Percentiles rank a stretch among this genome's conserved stretches.
Evolutionary conservation across 352 stramenopile genomes (phyloP).

Genomic region (Globisporangium echinulatum): DNA sequence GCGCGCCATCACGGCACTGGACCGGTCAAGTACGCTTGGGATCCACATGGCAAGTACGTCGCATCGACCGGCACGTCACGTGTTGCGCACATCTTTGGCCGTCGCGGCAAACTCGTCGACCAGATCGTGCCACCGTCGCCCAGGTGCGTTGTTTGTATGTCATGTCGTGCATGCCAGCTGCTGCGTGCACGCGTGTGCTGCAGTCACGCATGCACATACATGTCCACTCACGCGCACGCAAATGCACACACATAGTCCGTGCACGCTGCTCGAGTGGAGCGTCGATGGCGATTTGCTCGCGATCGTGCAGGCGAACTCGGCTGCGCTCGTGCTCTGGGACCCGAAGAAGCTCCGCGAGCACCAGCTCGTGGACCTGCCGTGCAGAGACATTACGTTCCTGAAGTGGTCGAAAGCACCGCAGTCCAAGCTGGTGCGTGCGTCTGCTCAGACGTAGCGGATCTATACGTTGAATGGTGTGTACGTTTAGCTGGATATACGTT

Average conservation of each 20-base stretch:
- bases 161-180: background rate
- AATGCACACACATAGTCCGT: constrained; percentile 26
- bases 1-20: constrained; percentile 65
- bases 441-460: background rate
- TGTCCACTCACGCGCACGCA: background rate
- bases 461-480: background rate
- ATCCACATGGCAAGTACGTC: constrained; percentile 68
- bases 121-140: constrained; percentile 73
- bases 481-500: background rate
- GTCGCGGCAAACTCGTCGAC: constrained; percentile 66
- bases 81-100: constrained; percentile 69
- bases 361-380: constrained; percentile 58
- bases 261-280: constrained; percentile 71
- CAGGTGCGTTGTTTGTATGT: constrained; percentile 23
- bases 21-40: constrained; percentile 76
- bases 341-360: constrained; percentile 54
- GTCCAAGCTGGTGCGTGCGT: constrained; percentile 35
- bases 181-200: no score
- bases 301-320: constrained; percentile 72
- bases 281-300: constrained; percentile 59
- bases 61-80: constrained; percentile 69
- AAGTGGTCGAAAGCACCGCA: constrained; percentile 71
- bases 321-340: constrained; percentile 66
- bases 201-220: no score
- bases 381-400: constrained; percentile 72